Evolutionary conservation across 202 grass and related monocot species (phyloP).

Genomic region (Dendrocalamus latiflorus): DNA sequence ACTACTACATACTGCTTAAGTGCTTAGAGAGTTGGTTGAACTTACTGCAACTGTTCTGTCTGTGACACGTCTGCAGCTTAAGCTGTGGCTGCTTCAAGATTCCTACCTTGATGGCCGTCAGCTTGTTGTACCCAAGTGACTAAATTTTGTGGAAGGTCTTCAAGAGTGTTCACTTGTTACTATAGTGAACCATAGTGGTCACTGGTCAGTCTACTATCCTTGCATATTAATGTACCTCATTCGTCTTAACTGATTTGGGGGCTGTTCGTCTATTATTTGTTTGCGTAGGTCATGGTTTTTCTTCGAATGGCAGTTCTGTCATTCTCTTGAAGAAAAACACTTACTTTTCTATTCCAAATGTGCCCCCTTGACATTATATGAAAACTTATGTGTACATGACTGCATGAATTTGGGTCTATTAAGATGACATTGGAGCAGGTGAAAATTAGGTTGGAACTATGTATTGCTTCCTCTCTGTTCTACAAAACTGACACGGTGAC

Average conservation of each 20-base stretch:
- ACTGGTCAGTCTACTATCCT: conserved; percentile 58
- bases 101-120: conserved; percentile 48
- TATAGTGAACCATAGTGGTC: too few relatives aligned
- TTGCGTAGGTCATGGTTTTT: background rate
- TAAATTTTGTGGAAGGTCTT: conserved; percentile 45
- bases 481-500: background rate
- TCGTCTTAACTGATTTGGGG: conserved; percentile 3
- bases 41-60: conserved; percentile 45
- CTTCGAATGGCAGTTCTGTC: background rate
- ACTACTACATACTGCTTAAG: conserved; percentile 6
- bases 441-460: background rate
- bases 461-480: background rate
- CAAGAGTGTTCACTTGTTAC: conserved; percentile 47
- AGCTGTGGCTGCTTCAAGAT: conserved; percentile 60
- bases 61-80: conserved; percentile 63
- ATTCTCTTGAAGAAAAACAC: background rate
- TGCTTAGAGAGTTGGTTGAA: conserved; percentile 28
- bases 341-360: background rate
- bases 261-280: background rate
- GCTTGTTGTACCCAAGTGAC: conserved; percentile 53
- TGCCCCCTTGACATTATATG: background rate
- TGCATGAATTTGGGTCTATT: too few relatives aligned
- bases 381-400: too few relatives aligned
- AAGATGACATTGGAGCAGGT: background rate
- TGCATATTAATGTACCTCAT: conserved; percentile 34